Conservation (phyloP, 2,329 filamentous ascomycete species). For the Penicillium brevicompactum region DNA sequence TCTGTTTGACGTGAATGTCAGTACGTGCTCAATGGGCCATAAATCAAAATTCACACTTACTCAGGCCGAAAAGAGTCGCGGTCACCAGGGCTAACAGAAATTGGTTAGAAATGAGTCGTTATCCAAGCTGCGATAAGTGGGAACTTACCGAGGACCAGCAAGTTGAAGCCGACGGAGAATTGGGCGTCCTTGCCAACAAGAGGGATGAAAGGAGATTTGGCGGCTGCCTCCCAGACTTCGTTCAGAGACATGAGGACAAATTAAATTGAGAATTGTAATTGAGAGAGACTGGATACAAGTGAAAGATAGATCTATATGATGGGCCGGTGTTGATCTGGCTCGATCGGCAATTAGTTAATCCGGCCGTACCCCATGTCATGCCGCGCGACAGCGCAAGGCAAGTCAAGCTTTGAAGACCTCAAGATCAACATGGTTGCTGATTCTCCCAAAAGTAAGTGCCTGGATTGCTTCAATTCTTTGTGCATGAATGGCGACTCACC, state of each 20-base stretch:
- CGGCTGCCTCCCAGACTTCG: constrained; percentile 91
- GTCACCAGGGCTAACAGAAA: constrained; percentile 60
- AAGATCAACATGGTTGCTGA: constrained; percentile 18
- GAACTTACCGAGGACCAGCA: constrained; percentile 67
- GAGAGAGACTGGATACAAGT: constrained; percentile 6
- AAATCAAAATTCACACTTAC: constrained; percentile 55
- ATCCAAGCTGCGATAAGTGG: constrained; percentile 14
- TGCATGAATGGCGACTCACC: constrained; percentile 1
- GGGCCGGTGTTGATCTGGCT: constrained; percentile 23
- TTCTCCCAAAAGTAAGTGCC: constrained; percentile 39
- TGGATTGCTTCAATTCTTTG: too few species aligned
- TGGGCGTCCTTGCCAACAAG: constrained; percentile 79
- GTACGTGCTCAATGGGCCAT: constrained; percentile 6
- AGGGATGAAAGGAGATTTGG: constrained; percentile 81
- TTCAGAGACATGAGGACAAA: constrained; percentile 64
- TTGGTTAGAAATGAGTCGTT: constrained; percentile 16
- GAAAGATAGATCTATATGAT: neutral
- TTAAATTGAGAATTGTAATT: neutral
- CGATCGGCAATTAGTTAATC: constrained; percentile 14
- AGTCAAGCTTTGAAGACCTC: neutral
- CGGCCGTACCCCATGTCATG: constrained; percentile 13
- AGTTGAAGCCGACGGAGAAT: constrained; percentile 75
- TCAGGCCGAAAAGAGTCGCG: constrained; percentile 80
- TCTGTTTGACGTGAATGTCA: constrained; percentile 56
- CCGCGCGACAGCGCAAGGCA: neutral